A percentile compares a stretch with the other conserved stretches of the same genome.
phyloP scores from a whole-genome alignment of 2,329 filamentous ascomycete genomes.

The Botrytis fragariae region DNA sequence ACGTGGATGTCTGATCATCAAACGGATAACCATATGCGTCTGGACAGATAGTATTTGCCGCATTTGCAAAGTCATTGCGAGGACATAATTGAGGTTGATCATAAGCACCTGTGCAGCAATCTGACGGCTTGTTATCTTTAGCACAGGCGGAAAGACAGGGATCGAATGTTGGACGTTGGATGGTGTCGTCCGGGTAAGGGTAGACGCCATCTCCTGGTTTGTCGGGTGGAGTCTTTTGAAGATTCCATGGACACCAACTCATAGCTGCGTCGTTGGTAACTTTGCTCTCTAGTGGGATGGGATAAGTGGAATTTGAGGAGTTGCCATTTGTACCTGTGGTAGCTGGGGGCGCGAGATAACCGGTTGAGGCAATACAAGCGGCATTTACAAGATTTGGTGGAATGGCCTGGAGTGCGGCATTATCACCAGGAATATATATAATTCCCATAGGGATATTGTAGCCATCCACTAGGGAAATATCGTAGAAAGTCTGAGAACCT shows the following conservation, averaged over 20 bases:
- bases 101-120: constrained; percentile 74
- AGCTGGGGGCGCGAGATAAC: constrained; percentile 55
- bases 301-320: constrained; percentile 63
- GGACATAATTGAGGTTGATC: constrained; percentile 61
- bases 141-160: constrained; percentile 77
- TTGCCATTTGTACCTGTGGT: constrained; percentile 48
- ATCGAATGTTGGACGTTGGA: constrained; percentile 68
- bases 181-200: constrained; percentile 74
- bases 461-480: constrained; percentile 80
- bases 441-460: constrained; percentile 75
- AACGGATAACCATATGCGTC: constrained; percentile 80
- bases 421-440: constrained; percentile 58
- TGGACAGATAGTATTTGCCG: constrained; percentile 73
- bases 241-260: constrained; percentile 78
- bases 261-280: constrained; percentile 57
- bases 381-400: constrained; percentile 75
- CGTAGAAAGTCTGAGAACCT: constrained; percentile 70
- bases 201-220: constrained; percentile 75
- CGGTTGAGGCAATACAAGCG: constrained; percentile 70
- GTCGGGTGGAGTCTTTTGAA: constrained; percentile 65
- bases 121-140: constrained; percentile 61
- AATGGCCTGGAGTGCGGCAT: constrained; percentile 58
- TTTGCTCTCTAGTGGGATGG: constrained; percentile 63
- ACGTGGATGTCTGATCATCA: constrained; percentile 57
- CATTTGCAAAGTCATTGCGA: constrained; percentile 64